These are phyloP conservation scores for Ampelomyces quisqualis DNA, from an alignment of 2,329 filamentous ascomycete genomes.

Conservation along the genomic window DNA sequence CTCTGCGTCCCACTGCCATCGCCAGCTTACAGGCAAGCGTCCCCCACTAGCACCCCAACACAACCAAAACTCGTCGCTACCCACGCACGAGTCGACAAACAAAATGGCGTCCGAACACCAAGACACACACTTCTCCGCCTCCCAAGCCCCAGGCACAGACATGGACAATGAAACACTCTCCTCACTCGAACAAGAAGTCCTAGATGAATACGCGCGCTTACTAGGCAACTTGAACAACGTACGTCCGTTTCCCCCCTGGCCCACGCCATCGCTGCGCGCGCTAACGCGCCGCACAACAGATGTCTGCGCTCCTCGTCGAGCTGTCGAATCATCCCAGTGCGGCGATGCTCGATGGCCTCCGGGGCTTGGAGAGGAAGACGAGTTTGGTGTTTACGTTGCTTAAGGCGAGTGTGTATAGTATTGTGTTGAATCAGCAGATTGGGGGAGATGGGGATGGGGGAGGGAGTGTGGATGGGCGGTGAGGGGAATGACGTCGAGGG, in stretches of 20 bases:
- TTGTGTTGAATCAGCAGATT: constrained; percentile 91
- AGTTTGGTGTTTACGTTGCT: constrained; percentile 91
- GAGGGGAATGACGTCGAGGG: constrained; percentile 3
- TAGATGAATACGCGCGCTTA: constrained; percentile 88
- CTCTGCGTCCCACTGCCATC: too few relatives aligned
- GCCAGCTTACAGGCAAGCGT: too few relatives aligned
- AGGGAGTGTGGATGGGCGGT: constrained; percentile 32
- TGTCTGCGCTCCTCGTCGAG: constrained; percentile 62
- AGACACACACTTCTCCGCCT: constrained; percentile 16
- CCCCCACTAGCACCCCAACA: not conserved
- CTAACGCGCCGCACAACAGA: too few relatives aligned
- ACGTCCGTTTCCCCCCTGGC: too few relatives aligned
- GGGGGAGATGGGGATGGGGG: constrained; percentile 25
- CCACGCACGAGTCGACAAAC: not conserved
- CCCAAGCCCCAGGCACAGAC: constrained; percentile 12
- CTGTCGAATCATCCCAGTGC: constrained; percentile 65
- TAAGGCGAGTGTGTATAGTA: constrained; percentile 98
- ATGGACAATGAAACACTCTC: constrained; percentile 52
- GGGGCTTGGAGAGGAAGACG: constrained; percentile 90
- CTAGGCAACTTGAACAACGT: constrained; percentile 91
- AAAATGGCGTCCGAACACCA: constrained; percentile 20
- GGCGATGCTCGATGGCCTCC: constrained; percentile 80
- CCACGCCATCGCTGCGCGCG: too few relatives aligned
- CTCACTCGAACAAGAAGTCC: constrained; percentile 86
- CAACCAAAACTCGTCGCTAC: not conserved